A percentile compares a stretch with the other conserved stretches of the same genome.
Conservation (phyloP, 176 grass and related monocot genomes). For the Juncus effusus region DNA sequence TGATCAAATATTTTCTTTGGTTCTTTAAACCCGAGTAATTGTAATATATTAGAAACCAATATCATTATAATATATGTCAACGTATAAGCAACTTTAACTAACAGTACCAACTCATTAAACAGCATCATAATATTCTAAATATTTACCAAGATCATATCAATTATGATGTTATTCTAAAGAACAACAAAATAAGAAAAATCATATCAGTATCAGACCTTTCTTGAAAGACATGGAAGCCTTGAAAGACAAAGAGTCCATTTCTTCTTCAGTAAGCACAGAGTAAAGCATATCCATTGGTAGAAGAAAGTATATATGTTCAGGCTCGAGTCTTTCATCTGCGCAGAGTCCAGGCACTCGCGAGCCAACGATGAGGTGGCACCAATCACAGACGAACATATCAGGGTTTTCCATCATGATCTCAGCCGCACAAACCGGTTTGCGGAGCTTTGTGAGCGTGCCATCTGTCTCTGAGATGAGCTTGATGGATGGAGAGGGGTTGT, state of each 20-base stretch:
- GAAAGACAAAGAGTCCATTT: constrained; percentile 56
- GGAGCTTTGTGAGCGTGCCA: constrained; percentile 40
- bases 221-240: constrained; percentile 36
- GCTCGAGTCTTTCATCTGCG: constrained; percentile 54
- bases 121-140: no score
- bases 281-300: constrained; percentile 94
- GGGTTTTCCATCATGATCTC: constrained; percentile 64
- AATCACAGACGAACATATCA: constrained; percentile 75
- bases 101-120: no score
- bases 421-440: constrained; percentile 38
- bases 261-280: constrained; percentile 91
- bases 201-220: constrained; percentile 2
- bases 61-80: no score
- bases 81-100: no score
- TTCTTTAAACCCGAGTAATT: no score
- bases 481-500: constrained; percentile 22
- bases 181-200: no score
- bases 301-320: constrained; percentile 63
- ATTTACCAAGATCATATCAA: no score
- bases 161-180: no score
- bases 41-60: no score
- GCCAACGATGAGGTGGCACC: constrained; percentile 43
- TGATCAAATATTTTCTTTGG: no score
- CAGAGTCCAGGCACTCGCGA: constrained; percentile 57
- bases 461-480: constrained; percentile 53